phyloP scores from a whole-genome alignment of 2,329 filamentous ascomycete genomes.

The Trichoderma simmonsii region DNA sequence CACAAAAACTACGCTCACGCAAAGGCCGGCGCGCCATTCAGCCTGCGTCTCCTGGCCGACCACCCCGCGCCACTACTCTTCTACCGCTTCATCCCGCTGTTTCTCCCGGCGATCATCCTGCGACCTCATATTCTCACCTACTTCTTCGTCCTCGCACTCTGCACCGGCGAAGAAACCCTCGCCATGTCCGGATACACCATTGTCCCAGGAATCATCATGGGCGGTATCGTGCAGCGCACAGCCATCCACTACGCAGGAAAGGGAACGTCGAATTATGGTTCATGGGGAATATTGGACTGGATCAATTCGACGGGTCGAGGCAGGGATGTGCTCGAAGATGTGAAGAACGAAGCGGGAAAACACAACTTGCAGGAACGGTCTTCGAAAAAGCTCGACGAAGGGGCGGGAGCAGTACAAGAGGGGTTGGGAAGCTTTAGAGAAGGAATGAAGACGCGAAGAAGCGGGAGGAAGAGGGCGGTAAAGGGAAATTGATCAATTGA shows the following conservation, averaged over 20 bases:
- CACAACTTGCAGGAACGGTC: conserved; percentile 47
- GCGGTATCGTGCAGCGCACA: conserved; percentile 45
- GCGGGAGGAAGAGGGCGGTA: conserved; percentile 26
- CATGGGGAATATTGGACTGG: conserved; percentile 63
- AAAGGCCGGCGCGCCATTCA: conserved; percentile 54
- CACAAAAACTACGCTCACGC: conserved; percentile 51
- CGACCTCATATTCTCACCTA: conserved; percentile 72
- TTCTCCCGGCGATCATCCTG: conserved; percentile 61
- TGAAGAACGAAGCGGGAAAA: conserved; percentile 57
- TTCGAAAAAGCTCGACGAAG: conserved; percentile 32
- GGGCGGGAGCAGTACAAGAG: conserved; percentile 33
- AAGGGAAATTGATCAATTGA: neutral
- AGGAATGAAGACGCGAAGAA: conserved; percentile 28
- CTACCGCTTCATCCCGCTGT: conserved; percentile 61
- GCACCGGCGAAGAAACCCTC: conserved; percentile 64
- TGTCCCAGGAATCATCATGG: conserved; percentile 52
- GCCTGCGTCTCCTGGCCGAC: conserved; percentile 63
- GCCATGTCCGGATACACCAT: conserved; percentile 66
- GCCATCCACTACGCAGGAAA: conserved; percentile 45
- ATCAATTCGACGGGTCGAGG: conserved; percentile 53
- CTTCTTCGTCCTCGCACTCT: conserved; percentile 60
- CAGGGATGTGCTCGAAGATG: conserved; percentile 48
- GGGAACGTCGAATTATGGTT: conserved; percentile 59
- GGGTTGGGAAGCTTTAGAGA: conserved; percentile 32
- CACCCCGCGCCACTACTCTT: conserved; percentile 64